Base-by-base conservation (phyloP, 768 basidiomycete genomes). In the Pleurotus djamor region DNA sequence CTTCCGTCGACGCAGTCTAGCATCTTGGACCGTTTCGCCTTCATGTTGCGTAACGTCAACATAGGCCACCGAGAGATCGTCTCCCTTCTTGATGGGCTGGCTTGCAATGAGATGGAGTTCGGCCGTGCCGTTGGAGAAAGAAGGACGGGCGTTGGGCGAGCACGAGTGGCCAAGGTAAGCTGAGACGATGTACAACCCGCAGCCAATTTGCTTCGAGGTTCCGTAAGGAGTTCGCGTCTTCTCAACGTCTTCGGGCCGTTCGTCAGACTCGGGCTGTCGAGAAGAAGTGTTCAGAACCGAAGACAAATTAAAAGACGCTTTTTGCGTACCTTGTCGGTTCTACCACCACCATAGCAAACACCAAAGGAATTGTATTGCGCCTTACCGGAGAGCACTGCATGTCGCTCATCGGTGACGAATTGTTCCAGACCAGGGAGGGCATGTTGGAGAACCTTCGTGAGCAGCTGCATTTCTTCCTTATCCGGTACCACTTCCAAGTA, bases 151-250 rank as follows among this genome's bases (percentile, higher is more conserved):
- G 52, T 79, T 82, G 38, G 92, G 92, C 8, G 76, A 68, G 70
- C 92, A 94, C 6, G 91, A 91, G 71, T 94, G 92, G 3, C 79
- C 71, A 52, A 91, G 78, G 43, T 94, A 92, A 37, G 90, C 83
- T 1, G 92, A 92, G 52, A 92, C 79, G 21, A 83, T 78, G 70
- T 91, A 94, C 65, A 92, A 73, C 13, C 86, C 92, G 51, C 81
- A 80, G 54, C 92, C 92, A 48, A 92, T 75, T 73, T 94, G 92
- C 32, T 80, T 85, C 50, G 82, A 72, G 10, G 91, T 92, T 58
- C 92, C 92, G 58, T 82, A 77, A 2, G 91, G 88, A 5, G 90
- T 92, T 57, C 92, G 86, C 2, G 91, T 88, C 69, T 81, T 80
- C 68, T 93, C 91, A 21, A 82, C 68, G 47, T 90, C 83, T 71